phyloP scores from a whole-genome alignment of 352 stramenopile species.

The Saprolegnia diclina region DNA sequence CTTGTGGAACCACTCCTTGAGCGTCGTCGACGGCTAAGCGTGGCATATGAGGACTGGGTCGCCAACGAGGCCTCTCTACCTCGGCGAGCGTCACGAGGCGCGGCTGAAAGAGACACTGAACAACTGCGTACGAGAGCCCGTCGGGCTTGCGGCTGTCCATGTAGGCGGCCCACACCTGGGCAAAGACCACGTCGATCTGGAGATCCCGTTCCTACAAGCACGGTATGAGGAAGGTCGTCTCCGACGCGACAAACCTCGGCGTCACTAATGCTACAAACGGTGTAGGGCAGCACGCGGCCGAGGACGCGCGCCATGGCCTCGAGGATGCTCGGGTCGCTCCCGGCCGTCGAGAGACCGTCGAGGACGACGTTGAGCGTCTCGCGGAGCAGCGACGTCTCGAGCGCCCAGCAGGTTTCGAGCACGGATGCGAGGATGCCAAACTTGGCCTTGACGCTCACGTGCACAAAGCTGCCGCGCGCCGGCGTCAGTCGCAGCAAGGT shows the following conservation, averaged over 20 bases:
- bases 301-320: constrained; percentile 67
- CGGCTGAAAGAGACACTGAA: constrained; percentile 68
- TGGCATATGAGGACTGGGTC: constrained; percentile 28
- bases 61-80: no score
- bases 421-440: constrained; percentile 29
- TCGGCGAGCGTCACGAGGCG: constrained; percentile 37
- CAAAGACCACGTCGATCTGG: constrained; percentile 40
- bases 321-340: constrained; percentile 50
- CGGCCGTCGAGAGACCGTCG: constrained; percentile 45
- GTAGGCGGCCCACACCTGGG: constrained; percentile 64
- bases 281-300: constrained; percentile 36
- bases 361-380: constrained; percentile 41
- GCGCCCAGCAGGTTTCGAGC: constrained; percentile 44
- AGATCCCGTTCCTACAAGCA: constrained; percentile 13
- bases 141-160: constrained; percentile 66
- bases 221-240: no score
- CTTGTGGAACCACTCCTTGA: constrained; percentile 51
- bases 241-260: constrained; percentile 10
- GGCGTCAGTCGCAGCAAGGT: background rate
- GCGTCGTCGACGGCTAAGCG: constrained; percentile 27
- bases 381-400: constrained; percentile 39
- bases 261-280: background rate
- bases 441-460: constrained; percentile 13
- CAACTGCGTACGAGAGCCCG: constrained; percentile 50
- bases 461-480: background rate